A percentile compares a stretch with the other conserved stretches of the same genome.
These are phyloP conservation scores for Suillus decipiens DNA, from an alignment of 768 basidiomycete species.

Conservation along the genomic window DNA sequence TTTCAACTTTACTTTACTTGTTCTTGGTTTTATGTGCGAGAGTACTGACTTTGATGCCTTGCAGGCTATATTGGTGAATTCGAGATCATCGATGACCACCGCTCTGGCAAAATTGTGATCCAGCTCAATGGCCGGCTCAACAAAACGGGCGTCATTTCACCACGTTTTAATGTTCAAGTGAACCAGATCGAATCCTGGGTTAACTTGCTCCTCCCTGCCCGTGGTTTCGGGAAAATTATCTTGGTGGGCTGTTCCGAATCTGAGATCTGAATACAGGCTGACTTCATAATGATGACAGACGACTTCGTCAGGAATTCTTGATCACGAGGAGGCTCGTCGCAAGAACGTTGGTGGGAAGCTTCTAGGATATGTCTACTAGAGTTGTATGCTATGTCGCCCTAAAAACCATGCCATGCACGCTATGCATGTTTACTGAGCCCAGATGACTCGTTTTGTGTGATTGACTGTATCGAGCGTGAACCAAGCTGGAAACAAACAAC, in stretches of 20 bases:
- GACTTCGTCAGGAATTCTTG: conserved; percentile 96
- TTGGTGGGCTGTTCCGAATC: conserved; percentile 53
- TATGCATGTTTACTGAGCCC: conserved; percentile 12
- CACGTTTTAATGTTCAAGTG: conserved; percentile 95
- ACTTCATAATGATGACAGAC: conserved; percentile 52
- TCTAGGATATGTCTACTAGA: conserved; percentile 88
- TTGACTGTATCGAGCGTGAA: conserved; percentile 3
- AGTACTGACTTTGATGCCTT: conserved; percentile 13
- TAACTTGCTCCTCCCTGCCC: conserved; percentile 92
- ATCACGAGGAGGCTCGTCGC: conserved; percentile 98
- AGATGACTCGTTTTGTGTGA: conserved; percentile 11
- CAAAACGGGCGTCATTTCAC: conserved; percentile 99
- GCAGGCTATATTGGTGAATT: conserved; percentile 98
- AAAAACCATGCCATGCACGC: conserved; percentile 17
- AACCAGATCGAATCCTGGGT: conserved; percentile 95
- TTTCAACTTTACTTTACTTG: conserved; percentile 20
- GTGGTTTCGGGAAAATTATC: conserved; percentile 97
- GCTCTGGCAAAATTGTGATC: conserved; percentile 96
- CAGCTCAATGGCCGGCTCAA: conserved; percentile 98
- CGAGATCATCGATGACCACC: conserved; percentile 98
- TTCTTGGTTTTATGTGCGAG: conserved; percentile 41
- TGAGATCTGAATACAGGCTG: neutral
- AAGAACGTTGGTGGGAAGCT: conserved; percentile 98
- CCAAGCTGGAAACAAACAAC: neutral
- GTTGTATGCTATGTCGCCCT: conserved; percentile 27